phyloP scores from a whole-genome alignment of 768 basidiomycete species.

The Psilocybe cubensis region DNA sequence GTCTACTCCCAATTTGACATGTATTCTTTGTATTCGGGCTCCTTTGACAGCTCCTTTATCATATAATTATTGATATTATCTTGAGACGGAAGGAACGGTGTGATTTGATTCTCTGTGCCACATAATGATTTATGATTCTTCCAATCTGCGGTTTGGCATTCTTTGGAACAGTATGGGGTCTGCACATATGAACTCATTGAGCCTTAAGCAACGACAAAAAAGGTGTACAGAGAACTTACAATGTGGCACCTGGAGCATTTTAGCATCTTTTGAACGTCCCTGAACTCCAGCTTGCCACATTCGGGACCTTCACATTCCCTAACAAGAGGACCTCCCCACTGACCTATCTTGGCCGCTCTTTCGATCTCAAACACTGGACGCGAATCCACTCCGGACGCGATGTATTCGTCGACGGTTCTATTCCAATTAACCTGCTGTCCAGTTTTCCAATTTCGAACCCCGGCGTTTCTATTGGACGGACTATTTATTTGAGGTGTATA shows the following conservation, averaged over 20 bases:
- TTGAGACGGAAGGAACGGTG: not conserved
- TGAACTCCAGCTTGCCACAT: not conserved
- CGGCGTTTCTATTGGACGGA: not conserved
- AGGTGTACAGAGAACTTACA: not conserved
- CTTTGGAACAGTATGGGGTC: slow-evolving; percentile 1
- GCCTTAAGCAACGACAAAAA: too few species aligned
- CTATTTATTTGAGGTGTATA: not conserved
- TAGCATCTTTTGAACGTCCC: not conserved
- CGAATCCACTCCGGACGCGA: not conserved
- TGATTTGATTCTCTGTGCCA: not conserved
- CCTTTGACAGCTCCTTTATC: not conserved
- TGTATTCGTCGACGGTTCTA: slow-evolving; percentile 2
- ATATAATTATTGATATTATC: not conserved
- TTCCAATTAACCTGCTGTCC: slow-evolving; percentile 1
- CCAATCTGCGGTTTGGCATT: not conserved
- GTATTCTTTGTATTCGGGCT: not conserved
- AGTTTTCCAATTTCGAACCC: not conserved
- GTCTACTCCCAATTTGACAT: too few species aligned
- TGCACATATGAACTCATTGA: not conserved
- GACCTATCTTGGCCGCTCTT: not conserved
- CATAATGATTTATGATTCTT: not conserved
- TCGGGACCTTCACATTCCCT: not conserved
- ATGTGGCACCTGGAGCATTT: not conserved
- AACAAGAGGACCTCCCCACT: not conserved
- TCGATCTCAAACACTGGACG: slow-evolving; percentile 2